Percentiles rank a stretch among this genome's conserved stretches.
Conservation (phyloP, 2,329 filamentous ascomycete genomes). For the Penicillium sclerotiorum region DNA sequence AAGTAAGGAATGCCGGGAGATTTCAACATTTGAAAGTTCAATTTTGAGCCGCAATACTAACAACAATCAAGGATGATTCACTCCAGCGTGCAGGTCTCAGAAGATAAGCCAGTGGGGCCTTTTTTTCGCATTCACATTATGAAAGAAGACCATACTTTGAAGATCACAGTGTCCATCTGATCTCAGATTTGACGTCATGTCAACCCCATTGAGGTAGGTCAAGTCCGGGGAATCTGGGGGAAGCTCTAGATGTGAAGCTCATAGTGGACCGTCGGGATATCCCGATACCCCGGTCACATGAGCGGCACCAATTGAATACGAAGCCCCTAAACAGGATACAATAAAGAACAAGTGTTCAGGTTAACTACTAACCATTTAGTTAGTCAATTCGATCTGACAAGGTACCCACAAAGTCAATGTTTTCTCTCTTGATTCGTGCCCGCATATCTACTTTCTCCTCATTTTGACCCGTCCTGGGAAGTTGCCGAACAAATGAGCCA, state of each 20-base stretch:
- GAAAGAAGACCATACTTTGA: no score
- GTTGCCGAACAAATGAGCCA: neutral
- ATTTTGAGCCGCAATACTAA: no score
- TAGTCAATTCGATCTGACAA: neutral
- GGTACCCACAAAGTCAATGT: conserved; percentile 1
- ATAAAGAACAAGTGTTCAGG: conserved; percentile 3
- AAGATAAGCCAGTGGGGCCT: no score
- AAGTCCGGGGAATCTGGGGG: conserved; percentile 3
- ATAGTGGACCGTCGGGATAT: neutral
- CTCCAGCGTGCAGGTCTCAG: no score
- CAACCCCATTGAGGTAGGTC: neutral
- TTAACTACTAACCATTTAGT: neutral
- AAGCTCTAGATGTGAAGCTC: neutral
- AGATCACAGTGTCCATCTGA: no score
- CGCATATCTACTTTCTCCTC: conserved; percentile 8
- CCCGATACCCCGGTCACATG: conserved; percentile 10
- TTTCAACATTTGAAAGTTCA: no score
- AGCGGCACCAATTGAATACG: conserved; percentile 5
- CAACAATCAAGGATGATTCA: no score
- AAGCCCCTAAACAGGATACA: neutral
- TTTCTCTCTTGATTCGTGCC: conserved; percentile 10
- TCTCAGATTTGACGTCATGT: no score
- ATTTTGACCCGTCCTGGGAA: neutral
- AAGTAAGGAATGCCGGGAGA: no score
- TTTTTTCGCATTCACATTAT: no score